phyloP scores from a whole-genome alignment of 139 green algal genomes.

The Volvox reticuliferus region DNA sequence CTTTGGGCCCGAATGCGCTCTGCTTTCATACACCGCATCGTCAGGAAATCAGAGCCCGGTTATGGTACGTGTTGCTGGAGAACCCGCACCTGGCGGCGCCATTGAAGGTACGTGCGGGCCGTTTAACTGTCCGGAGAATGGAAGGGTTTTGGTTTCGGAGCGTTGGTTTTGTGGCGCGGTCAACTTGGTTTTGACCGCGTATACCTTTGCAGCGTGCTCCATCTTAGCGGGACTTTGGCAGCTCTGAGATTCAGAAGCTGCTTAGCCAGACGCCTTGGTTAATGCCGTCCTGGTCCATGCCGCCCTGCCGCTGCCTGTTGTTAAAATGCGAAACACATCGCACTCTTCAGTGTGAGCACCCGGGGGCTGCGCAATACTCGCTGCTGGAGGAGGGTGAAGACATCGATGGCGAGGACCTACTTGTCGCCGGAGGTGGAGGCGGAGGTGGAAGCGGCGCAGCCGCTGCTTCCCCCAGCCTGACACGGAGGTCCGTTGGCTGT shows the following conservation, averaged over 20 bases:
- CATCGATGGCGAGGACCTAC: not conserved
- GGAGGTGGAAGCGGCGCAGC: not conserved
- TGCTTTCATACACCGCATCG: too few relatives aligned
- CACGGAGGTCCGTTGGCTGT: not conserved
- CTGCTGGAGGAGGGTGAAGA: not conserved
- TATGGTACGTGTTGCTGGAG: constrained; percentile 85
- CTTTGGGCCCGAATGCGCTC: too few relatives aligned
- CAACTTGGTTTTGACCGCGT: too few relatives aligned
- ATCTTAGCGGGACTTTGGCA: too few relatives aligned
- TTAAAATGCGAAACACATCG: too few relatives aligned
- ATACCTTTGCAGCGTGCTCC: too few relatives aligned
- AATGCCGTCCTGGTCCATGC: not conserved
- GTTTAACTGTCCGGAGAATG: too few relatives aligned
- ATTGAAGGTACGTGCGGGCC: constrained; percentile 51
- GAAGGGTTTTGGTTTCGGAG: too few relatives aligned
- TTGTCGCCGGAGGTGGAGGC: not conserved
- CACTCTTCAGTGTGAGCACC: constrained; percentile 27
- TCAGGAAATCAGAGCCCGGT: constrained; percentile 85
- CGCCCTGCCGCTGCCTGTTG: not conserved
- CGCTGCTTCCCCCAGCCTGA: not conserved
- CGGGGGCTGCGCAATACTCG: not conserved
- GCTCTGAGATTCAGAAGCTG: too few relatives aligned
- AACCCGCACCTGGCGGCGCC: constrained; percentile 60
- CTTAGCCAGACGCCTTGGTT: too few relatives aligned
- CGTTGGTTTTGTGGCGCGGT: too few relatives aligned